Base-by-base conservation (phyloP, 192 early-diverging fungal genomes). In the Geranomyces michiganensis region DNA sequence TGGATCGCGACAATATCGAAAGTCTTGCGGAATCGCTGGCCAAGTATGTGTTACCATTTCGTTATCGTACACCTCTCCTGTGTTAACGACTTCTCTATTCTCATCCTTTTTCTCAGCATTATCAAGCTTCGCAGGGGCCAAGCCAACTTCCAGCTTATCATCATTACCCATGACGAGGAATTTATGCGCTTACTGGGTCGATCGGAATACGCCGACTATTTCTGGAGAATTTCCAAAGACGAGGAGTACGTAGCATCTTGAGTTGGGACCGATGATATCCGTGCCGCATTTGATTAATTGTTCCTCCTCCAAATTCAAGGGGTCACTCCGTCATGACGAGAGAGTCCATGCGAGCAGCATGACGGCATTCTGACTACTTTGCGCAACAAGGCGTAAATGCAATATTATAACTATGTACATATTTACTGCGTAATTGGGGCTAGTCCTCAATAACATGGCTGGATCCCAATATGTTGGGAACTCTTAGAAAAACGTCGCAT, bases 161-260 rank as follows among this genome's bases (percentile, higher is more conserved):
- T 99, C 33, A 98, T 99, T 71, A 98, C 97, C 15, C 97, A 99
- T 71, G 96, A 99, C 78, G 96, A 98, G 73, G 88, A 92, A 29
- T 99, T 99, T 80, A 86, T 97, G 76, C 89, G 90, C 51, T 77
- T 87, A 68, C 67, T 99, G 26, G 94, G 92, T 29, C 76, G 85
- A 63, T 81, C 86, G 13, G 92, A 94, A 61, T 90, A 90, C 62
- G 88, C 90, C 0, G 95, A 96, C 60, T 87, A 89, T 47, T 99
- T 95, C 78, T 98, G 86, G 76, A 80, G 93, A 13, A 88, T 98
- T n/a, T 82, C 81, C 68, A 96, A 96, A 80, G 87, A 96, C 68
- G 82, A 78, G 6, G 76, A 84, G 77, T 76, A 66, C 59, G 74
- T 76, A 15, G 15, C 7, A 43, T 69, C 24, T 27, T 17, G 4